Conservation (phyloP, 169 alveolate species). For the Perkinsus marinus region DNA sequence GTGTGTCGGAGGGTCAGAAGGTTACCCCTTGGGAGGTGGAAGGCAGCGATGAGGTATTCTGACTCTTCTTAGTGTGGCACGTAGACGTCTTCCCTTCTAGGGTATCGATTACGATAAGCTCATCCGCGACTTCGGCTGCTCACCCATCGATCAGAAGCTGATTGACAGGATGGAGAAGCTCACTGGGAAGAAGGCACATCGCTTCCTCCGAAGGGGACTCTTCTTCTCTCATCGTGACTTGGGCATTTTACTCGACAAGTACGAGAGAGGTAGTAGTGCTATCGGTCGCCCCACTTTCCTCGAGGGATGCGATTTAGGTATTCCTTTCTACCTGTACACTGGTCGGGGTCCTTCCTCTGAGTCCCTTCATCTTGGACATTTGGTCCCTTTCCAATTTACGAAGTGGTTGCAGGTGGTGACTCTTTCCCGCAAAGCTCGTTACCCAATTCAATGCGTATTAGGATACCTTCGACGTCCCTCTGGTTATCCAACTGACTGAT, state of each 20-base stretch:
- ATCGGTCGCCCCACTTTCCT: no score
- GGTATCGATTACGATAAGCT: slow-evolving; percentile 84
- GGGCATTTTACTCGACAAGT: slow-evolving; percentile 72
- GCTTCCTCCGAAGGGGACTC: slow-evolving; percentile 69
- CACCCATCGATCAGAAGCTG: slow-evolving; percentile 55
- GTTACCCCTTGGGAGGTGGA: slow-evolving; percentile 34
- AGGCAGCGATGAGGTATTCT: slow-evolving; percentile 20
- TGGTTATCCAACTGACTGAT: slow-evolving; percentile 95
- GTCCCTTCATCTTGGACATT: slow-evolving; percentile 88
- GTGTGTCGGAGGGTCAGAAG: slow-evolving; percentile 9
- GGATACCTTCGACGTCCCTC: slow-evolving; percentile 93
- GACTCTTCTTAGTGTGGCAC: not conserved
- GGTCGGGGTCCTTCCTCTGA: slow-evolving; percentile 99
- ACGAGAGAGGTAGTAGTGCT: slow-evolving; percentile 41
- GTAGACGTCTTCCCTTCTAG: not conserved
- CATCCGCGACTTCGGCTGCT: slow-evolving; percentile 82
- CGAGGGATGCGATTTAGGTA: slow-evolving; percentile 36
- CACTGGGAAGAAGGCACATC: slow-evolving; percentile 34
- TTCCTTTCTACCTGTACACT: slow-evolving; percentile 86
- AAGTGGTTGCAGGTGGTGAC: slow-evolving; percentile 69
- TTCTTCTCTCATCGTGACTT: slow-evolving; percentile 97
- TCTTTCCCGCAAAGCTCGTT: not conserved
- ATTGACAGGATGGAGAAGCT: slow-evolving; percentile 56
- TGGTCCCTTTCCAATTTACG: slow-evolving; percentile 93
- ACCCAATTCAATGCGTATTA: slow-evolving; percentile 5